Evolutionary conservation across 1,284 basidiomycete genomes (phyloP).

Genomic region (Butyriboletus appendiculatus): DNA sequence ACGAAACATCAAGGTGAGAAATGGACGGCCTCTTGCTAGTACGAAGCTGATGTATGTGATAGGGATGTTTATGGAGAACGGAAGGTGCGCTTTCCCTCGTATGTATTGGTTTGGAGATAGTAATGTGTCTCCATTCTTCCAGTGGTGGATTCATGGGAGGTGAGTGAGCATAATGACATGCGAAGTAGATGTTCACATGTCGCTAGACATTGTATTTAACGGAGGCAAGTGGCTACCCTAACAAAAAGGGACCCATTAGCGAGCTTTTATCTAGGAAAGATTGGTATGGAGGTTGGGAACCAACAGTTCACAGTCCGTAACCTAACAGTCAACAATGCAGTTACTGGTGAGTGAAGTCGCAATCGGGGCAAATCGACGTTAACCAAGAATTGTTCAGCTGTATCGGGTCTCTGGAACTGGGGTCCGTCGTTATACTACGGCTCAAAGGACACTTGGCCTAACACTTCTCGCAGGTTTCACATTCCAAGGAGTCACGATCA

Average conservation of each 20-base stretch:
- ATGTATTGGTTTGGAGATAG: conserved; percentile 8
- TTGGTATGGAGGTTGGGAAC: conserved; percentile 50
- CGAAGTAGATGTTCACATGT: conserved; percentile 32
- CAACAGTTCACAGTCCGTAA: conserved; percentile 59
- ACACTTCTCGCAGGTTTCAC: conserved; percentile 38
- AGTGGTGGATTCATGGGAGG: conserved; percentile 61
- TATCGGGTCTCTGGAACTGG: conserved; percentile 48
- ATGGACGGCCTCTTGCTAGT: conserved; percentile 3
- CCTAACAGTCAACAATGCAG: conserved; percentile 49
- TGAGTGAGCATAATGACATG: conserved; percentile 10
- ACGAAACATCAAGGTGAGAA: conserved; percentile 46
- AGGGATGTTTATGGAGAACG: conserved; percentile 60
- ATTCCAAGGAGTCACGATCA: conserved; percentile 43
- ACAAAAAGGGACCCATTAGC: neutral
- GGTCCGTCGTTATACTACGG: conserved; percentile 23
- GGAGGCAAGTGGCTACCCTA: conserved; percentile 33
- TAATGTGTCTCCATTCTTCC: neutral
- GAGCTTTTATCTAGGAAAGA: conserved; percentile 33
- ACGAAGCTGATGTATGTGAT: conserved; percentile 36
- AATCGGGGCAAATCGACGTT: neutral
- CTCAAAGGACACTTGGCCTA: neutral
- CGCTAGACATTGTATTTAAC: conserved; percentile 49
- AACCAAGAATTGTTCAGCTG: conserved; percentile 25
- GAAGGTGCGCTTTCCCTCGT: conserved; percentile 52
- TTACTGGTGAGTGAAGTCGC: conserved; percentile 35